Base-by-base conservation (phyloP, 441 rosid species). In the Biscutella auriculata region DNA sequence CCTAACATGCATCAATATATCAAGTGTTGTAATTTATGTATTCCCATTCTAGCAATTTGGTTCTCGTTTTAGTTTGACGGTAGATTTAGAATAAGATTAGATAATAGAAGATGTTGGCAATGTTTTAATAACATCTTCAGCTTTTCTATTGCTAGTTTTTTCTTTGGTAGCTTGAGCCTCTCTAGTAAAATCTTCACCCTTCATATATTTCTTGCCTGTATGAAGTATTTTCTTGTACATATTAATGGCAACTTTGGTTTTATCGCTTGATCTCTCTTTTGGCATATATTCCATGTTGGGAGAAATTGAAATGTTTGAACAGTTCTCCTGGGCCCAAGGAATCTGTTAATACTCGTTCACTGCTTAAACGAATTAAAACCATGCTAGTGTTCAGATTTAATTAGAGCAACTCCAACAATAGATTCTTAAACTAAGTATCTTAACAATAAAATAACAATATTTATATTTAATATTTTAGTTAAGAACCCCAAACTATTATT, bases 1-100 rank as follows among this genome's bases (percentile, higher is more conserved):
- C 52, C 1, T 53, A 37, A 37, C 62, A 53, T 43, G 5, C 15
- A 48, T 60, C 21, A 44, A 29, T 59, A 60, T 43, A 59, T 42
- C 42, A 52, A 51, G 41, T 60, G 66, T 53, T 53, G 71, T 30
- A 67, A 30, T 66, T 44, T 57, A 10, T 57, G 63, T 27, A 37
- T n/a, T 5, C 27, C 60, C 34, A 35, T 14, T 42, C 33, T 29
- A 9, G 57, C 17, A 57, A 49, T 25, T 25, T 33, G 8, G 17
- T 50, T 41, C 59, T 49, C 51, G 26, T 51, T 44, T 43, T 42
- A 42, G 59, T 35, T 43, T 59, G 54, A 51, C 17, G 10, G 53
- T 58, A 27, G 52, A 8, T 65, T 4, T 65, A 49, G 63, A 32
- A 57, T 40, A 65, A 32, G 30, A 57, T 21, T 57, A 65, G 70